Evolutionary conservation across 306 rosid species (phyloP).

Genomic region (Quillaja saponaria): DNA sequence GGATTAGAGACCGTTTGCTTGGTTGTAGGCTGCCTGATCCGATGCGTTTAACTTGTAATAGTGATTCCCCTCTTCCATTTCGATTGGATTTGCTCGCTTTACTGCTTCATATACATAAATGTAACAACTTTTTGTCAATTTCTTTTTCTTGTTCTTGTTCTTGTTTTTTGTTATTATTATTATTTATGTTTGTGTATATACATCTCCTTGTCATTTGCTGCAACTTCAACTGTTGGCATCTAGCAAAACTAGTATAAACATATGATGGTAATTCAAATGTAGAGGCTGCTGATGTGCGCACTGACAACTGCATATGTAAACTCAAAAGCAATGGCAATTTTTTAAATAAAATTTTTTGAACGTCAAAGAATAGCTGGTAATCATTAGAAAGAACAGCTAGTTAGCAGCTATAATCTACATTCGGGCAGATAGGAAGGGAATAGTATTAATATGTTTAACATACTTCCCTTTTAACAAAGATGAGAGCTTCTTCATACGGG

Average conservation of each 20-base stretch:
- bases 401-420: not conserved
- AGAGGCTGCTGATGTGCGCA: not conserved
- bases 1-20: not conserved
- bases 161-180: constrained; percentile 1
- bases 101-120: not conserved
- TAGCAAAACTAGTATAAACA: not conserved
- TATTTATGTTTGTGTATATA: too few species aligned
- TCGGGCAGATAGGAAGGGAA: too few species aligned
- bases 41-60: not conserved
- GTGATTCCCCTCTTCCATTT: not conserved
- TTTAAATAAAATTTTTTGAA: too few species aligned
- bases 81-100: constrained; percentile 8
- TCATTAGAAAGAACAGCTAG: not conserved
- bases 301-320: not conserved
- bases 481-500: too few species aligned
- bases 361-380: not conserved
- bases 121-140: not conserved
- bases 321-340: too few species aligned
- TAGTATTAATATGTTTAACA: not conserved
- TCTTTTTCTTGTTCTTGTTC: not conserved
- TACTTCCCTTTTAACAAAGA: too few species aligned
- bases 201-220: not conserved
- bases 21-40: constrained; percentile 16
- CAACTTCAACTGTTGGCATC: not conserved
- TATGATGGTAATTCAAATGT: not conserved